Evolutionary conservation across 352 stramenopile genomes (phyloP).

Genomic region (Paralagenidium karlingii): DNA sequence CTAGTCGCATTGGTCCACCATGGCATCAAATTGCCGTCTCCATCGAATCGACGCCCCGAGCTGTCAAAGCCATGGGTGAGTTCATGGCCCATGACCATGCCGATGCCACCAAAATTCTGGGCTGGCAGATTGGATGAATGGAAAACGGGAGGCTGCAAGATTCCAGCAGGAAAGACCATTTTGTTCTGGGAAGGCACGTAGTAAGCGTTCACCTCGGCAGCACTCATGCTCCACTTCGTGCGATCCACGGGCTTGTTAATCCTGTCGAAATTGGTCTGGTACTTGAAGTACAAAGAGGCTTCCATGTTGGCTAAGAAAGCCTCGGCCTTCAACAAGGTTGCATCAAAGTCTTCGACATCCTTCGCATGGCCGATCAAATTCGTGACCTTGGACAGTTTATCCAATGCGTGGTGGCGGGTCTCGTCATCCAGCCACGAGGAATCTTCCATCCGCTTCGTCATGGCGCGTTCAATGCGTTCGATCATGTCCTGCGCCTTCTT

Average conservation of each 20-base stretch:
- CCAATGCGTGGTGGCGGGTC: constrained; percentile 67
- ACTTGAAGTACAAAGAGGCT: constrained; percentile 26
- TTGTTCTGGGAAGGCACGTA: constrained; percentile 67
- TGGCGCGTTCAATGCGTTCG: constrained; percentile 59
- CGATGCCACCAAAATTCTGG: constrained; percentile 91
- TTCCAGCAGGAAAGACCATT: constrained; percentile 94
- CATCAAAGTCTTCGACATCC: constrained; percentile 27
- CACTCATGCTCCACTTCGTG: constrained; percentile 84
- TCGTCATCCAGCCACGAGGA: constrained; percentile 82
- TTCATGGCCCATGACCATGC: constrained; percentile 90
- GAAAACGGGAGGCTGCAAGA: constrained; percentile 93
- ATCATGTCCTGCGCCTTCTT: constrained; percentile 76
- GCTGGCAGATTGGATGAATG: constrained; percentile 60
- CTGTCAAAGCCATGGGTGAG: constrained; percentile 95
- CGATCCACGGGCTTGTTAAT: constrained; percentile 29
- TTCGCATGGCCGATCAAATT: constrained; percentile 58
- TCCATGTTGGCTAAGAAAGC: constrained; percentile 34
- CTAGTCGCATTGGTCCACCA: constrained; percentile 88
- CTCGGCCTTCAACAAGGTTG: constrained; percentile 27
- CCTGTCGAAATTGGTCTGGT: constrained; percentile 5
- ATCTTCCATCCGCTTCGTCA: constrained; percentile 60
- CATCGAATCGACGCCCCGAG: constrained; percentile 82
- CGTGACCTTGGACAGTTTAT: constrained; percentile 80
- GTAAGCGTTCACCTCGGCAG: constrained; percentile 89
- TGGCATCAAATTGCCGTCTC: constrained; percentile 82